These are phyloP conservation scores for Fusarium ramigenum DNA, from an alignment of 2,329 filamentous ascomycete genomes.

Conservation along the genomic window DNA sequence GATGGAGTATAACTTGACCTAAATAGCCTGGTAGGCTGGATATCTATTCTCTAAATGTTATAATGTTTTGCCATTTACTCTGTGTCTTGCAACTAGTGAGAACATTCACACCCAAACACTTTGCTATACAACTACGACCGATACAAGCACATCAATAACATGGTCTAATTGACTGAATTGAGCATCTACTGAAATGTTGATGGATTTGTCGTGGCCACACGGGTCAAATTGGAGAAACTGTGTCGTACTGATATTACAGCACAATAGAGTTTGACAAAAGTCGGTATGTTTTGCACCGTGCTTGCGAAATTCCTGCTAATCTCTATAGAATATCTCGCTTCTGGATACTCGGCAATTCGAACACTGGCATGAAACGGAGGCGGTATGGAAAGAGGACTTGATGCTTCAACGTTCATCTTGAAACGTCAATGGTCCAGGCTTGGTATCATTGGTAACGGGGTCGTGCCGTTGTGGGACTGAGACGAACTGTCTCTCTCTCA, in stretches of 20 bases:
- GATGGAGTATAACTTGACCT: conserved; percentile 37
- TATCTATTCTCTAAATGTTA: conserved; percentile 20
- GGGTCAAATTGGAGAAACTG: neutral
- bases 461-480: neutral
- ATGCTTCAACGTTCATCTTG: neutral
- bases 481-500: neutral
- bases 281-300: neutral
- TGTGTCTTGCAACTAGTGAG: neutral
- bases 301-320: neutral
- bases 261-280: neutral
- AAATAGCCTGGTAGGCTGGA: conserved; percentile 35
- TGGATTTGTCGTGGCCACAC: neutral
- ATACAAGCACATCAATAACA: neutral
- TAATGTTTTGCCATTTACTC: conserved; percentile 5
- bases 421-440: conserved; percentile 5
- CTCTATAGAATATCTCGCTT: neutral
- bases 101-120: neutral
- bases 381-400: neutral
- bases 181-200: neutral
- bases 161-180: neutral
- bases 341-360: neutral
- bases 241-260: neutral
- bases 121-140: neutral
- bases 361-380: neutral
- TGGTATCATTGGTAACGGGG: neutral